Percentiles rank a stretch among this genome's conserved stretches.
Conservation (phyloP, 305 asterid species). For the Fraxinus xanthoxyloides region DNA sequence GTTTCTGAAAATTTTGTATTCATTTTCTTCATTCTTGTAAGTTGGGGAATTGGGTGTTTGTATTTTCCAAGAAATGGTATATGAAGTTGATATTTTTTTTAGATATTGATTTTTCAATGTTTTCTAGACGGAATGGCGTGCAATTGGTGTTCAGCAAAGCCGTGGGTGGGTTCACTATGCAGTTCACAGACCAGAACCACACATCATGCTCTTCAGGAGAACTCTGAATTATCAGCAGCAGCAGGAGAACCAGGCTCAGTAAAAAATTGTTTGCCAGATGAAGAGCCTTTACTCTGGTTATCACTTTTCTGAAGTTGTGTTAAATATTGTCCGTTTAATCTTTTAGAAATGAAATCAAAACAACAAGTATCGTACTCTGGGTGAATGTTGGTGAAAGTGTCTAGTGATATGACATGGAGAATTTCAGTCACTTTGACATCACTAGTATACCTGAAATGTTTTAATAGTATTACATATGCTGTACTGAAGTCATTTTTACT, state of each 20-base stretch:
- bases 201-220: slow-evolving; percentile 97
- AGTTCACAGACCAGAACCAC: slow-evolving; percentile 94
- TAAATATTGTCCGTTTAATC: slow-evolving; percentile 27
- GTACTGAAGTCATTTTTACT: neutral
- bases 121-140: slow-evolving; percentile 81
- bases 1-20: neutral
- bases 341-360: slow-evolving; percentile 35
- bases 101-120: neutral
- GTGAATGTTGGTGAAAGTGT: slow-evolving; percentile 20
- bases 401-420: slow-evolving; percentile 1
- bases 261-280: slow-evolving; percentile 50
- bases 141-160: slow-evolving; percentile 93
- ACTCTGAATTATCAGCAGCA: slow-evolving; percentile 84
- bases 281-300: slow-evolving; percentile 25
- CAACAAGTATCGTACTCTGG: neutral
- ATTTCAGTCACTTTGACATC: slow-evolving; percentile 16
- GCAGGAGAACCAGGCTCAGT: slow-evolving; percentile 58
- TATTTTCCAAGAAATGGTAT: neutral
- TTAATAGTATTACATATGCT: neutral
- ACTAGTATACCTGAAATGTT: slow-evolving; percentile 7
- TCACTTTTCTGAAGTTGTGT: neutral
- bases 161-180: slow-evolving; percentile 98
- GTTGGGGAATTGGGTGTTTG: neutral
- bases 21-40: neutral
- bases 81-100: neutral